These are phyloP conservation scores for Salix arbutifolia DNA, from an alignment of 345 rosid genomes.

Conservation along the genomic window DNA sequence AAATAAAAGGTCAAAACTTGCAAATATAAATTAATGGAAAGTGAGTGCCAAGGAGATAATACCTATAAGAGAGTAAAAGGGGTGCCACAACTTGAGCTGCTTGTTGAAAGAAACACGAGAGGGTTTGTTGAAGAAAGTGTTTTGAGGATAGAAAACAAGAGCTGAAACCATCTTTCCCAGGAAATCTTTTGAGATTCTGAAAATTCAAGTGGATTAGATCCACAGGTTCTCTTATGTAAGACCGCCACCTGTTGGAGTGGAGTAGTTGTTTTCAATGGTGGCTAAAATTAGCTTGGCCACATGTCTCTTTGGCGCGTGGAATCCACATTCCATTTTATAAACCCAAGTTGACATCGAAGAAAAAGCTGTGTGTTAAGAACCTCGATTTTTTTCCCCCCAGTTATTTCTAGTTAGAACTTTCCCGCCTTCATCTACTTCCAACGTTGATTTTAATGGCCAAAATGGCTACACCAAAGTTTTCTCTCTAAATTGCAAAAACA, in stretches of 20 bases:
- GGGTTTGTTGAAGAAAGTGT: slow-evolving; percentile 5
- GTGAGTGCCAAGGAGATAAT: background rate
- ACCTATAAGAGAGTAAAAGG: slow-evolving; percentile 35
- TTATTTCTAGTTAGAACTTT: background rate
- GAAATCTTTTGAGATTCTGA: slow-evolving; percentile 14
- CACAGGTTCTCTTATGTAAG: background rate
- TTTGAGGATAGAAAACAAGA: slow-evolving; percentile 23
- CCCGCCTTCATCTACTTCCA: slow-evolving; percentile 8
- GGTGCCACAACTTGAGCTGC: slow-evolving; percentile 23
- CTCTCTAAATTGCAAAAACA: slow-evolving; percentile 13
- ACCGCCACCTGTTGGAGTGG: background rate
- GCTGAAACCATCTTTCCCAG: slow-evolving; percentile 34
- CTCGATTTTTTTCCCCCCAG: background rate
- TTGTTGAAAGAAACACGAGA: slow-evolving; percentile 21
- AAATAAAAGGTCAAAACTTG: background rate
- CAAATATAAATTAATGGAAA: background rate
- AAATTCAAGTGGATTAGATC: slow-evolving; percentile 19
- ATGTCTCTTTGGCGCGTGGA: slow-evolving; percentile 16
- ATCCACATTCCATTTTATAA: slow-evolving; percentile 4
- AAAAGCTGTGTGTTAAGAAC: background rate
- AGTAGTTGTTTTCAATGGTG: background rate
- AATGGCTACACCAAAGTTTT: slow-evolving; percentile 19
- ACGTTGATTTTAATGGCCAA: slow-evolving; percentile 37
- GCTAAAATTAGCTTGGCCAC: slow-evolving; percentile 10
- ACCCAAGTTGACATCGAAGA: background rate